Percentiles rank a stretch among this genome's conserved stretches.
phyloP scores from a whole-genome alignment of 1,284 basidiomycete genomes.

The Ustilago bromivora region DNA sequence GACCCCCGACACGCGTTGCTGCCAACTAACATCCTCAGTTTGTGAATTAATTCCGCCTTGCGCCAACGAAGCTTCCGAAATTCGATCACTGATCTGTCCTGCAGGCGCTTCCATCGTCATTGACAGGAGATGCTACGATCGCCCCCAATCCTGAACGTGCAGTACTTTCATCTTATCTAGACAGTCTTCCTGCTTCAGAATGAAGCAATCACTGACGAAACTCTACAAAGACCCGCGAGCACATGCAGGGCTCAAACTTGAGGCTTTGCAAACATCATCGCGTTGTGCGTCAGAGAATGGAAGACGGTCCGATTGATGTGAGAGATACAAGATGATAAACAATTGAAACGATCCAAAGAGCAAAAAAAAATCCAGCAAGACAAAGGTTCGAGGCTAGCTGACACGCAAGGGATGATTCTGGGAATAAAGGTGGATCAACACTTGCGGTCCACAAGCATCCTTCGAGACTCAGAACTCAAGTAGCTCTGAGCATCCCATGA shows the following conservation, averaged over 20 bases:
- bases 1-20: constrained; percentile 44
- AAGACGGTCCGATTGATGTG: constrained; percentile 26
- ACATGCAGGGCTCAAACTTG: neutral
- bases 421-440: constrained; percentile 20
- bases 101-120: neutral
- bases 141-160: neutral
- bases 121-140: neutral
- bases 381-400: too few species aligned
- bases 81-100: constrained; percentile 35
- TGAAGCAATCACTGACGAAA: too few species aligned
- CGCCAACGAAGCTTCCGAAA: constrained; percentile 6
- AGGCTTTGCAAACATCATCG: neutral
- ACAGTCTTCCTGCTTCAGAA: neutral
- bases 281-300: neutral
- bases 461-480: constrained; percentile 44
- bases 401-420: neutral
- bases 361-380: neutral
- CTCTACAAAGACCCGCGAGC: neutral
- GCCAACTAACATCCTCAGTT: constrained; percentile 14
- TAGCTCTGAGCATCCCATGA: constrained; percentile 50
- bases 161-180: neutral
- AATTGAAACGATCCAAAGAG: neutral
- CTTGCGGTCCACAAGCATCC: constrained; percentile 53
- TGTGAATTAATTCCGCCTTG: constrained; percentile 8
- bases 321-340: constrained; percentile 5